Evolutionary conservation across 2,329 filamentous ascomycete genomes (phyloP), one percentile per base, ranked within the genome.

Genomic region (Fusarium tanahbumbuense): DNA sequence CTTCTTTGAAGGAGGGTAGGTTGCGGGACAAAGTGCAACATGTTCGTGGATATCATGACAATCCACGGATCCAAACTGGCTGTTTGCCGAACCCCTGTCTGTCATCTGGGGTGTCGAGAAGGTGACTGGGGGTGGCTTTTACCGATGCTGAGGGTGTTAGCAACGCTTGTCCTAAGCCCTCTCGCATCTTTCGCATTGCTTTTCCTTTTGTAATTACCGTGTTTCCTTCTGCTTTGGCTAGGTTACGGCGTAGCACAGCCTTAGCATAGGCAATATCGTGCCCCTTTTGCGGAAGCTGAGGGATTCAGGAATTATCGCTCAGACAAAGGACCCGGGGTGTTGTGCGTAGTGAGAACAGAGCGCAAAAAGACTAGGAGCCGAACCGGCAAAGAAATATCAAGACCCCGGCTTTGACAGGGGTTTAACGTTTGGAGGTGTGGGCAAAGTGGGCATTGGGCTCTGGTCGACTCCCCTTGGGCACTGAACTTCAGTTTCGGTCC

Each of bases 381-480:
- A 71, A 56, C 64, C 67, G 67, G 67, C 67, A 63, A 56, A 70
- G 67, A 60, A 71, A 67, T 48, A 71, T 53, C 20, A 56, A 30
- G 37, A 62, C 58, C 60, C 68, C 63, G 59, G 52, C 60, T 42
- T 57, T 56, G 54, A 45, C 72, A 73, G 71, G 72, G 72, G 72
- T 66, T 56, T 61, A 67, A 68, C 60, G 64, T 64, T 73, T 70
- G 55, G 64, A 67, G 72, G 70, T 71, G 72, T 71, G 70, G 54
- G 65, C 64, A 54, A 71, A 74, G 73, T 74, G 72, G 72, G 72
- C 72, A 74, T 74, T 74, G 71, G 70, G 69, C 62, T 72, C 60
- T 68, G 57, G 60, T 52, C 58, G 56, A 46, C 64, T 71, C 64
- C 68, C 68, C 68, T 71, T 71, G 68, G 68, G 68, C 68, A 71